Evolutionary conservation across 768 basidiomycete species (phyloP).

Genomic region (Rhodocollybia butyracea): DNA sequence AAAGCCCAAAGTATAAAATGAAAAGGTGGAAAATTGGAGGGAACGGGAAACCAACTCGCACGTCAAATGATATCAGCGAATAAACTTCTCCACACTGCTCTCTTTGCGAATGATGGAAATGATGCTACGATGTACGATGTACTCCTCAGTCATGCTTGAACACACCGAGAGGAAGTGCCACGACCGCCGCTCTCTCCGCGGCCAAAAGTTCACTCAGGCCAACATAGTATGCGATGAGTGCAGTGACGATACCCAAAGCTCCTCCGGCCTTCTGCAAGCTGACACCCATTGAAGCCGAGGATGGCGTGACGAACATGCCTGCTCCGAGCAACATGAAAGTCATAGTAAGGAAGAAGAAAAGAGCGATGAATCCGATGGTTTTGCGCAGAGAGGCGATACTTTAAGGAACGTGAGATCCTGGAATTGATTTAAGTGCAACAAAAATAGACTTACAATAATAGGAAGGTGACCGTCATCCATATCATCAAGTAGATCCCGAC

Average conservation of each 20-base stretch:
- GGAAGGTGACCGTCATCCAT: conserved; percentile 72
- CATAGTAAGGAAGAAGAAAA: conserved; percentile 16
- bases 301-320: conserved; percentile 7
- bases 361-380: conserved; percentile 18
- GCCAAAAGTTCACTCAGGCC: conserved; percentile 27
- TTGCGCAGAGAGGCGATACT: conserved; percentile 22
- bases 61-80: no score
- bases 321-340: conserved; percentile 15
- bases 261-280: conserved; percentile 13
- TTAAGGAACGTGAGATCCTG: neutral
- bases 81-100: no score
- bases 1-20: no score
- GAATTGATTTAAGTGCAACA: neutral
- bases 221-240: conserved; percentile 29
- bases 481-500: conserved; percentile 71
- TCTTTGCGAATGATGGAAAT: no score
- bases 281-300: neutral
- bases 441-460: conserved; percentile 67
- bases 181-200: conserved; percentile 23
- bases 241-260: conserved; percentile 28
- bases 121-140: no score
- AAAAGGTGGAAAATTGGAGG: no score
- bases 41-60: no score
- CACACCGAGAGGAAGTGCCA: conserved; percentile 25
- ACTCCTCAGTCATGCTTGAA: conserved; percentile 13